A percentile compares a stretch with the other conserved stretches of the same genome.
Conservation (phyloP, 2,329 filamentous ascomycete species). For the Exophiala oligosperma region DNA sequence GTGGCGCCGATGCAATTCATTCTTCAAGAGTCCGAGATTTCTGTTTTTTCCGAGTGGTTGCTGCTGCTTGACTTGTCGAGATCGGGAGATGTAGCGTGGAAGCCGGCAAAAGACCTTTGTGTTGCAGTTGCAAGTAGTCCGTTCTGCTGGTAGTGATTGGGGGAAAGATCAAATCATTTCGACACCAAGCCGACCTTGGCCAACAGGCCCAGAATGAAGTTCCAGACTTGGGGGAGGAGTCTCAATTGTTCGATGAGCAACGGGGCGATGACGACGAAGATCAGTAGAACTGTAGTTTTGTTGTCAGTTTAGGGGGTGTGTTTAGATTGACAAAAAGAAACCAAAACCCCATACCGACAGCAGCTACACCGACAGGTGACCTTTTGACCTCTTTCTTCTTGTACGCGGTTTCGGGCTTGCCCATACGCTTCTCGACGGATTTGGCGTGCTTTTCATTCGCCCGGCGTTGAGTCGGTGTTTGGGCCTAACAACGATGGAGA, state of each 20-base stretch:
- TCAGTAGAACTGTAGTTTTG: constrained; percentile 52
- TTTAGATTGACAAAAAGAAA: not conserved
- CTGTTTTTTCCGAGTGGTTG: too few species aligned
- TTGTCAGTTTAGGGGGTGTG: too few species aligned
- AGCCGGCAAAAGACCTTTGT: too few species aligned
- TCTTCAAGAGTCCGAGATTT: too few species aligned
- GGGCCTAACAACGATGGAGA: constrained; percentile 30
- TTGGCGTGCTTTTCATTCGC: constrained; percentile 64
- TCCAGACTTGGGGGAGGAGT: constrained; percentile 47
- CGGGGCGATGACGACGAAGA: constrained; percentile 64
- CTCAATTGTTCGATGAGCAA: constrained; percentile 51
- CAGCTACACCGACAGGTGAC: constrained; percentile 56
- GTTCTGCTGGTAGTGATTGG: too few species aligned
- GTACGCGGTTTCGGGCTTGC: constrained; percentile 48
- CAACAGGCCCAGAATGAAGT: constrained; percentile 29
- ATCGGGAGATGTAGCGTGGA: too few species aligned
- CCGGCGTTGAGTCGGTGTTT: constrained; percentile 66
- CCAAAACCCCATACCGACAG: constrained; percentile 52
- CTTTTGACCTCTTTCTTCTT: constrained; percentile 53
- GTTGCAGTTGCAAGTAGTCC: too few species aligned
- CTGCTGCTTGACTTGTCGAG: too few species aligned
- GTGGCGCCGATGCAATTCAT: too few species aligned
- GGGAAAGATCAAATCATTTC: constrained; percentile 8
- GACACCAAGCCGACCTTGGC: constrained; percentile 25
- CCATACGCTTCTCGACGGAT: constrained; percentile 60